These are phyloP conservation scores for Exophiala xenobiotica DNA, from an alignment of 2,329 filamentous ascomycete genomes.

Conservation along the genomic window DNA sequence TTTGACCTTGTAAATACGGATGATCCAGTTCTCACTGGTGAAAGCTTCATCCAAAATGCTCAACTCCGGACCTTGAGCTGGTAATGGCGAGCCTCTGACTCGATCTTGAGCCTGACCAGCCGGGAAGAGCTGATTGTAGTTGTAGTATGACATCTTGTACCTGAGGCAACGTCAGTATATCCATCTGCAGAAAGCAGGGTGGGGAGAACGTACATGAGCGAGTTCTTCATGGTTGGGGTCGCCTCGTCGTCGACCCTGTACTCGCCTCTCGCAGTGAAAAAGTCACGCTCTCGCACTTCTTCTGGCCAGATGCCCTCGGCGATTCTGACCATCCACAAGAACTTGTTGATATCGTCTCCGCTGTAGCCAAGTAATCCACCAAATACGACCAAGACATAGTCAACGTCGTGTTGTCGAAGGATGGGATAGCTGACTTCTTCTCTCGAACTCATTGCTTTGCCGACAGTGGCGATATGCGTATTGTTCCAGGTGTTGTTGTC, in stretches of 20 bases:
- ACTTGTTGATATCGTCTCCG: constrained; percentile 99
- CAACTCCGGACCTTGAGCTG: constrained; percentile 80
- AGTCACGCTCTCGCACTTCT: constrained; percentile 94
- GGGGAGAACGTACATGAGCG: constrained; percentile 74
- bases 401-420: constrained; percentile 96
- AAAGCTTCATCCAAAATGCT: constrained; percentile 94
- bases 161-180: constrained; percentile 47
- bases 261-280: constrained; percentile 90
- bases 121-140: constrained; percentile 89
- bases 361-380: constrained; percentile 95
- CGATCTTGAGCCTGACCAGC: constrained; percentile 86
- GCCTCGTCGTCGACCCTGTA: constrained; percentile 93
- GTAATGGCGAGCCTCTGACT: constrained; percentile 77
- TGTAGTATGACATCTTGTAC: constrained; percentile 99
- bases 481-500: constrained; percentile 99
- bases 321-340: constrained; percentile 99
- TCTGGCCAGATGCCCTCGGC: constrained; percentile 99
- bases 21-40: constrained; percentile 99
- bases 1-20: constrained; percentile 99
- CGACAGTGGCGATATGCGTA: constrained; percentile 97
- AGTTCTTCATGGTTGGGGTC: constrained; percentile 97
- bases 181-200: constrained; percentile 24
- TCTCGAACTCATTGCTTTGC: constrained; percentile 96
- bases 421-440: constrained; percentile 99
- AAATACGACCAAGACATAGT: constrained; percentile 97